These are phyloP conservation scores for Clitopilus hobsonii DNA, from an alignment of 768 basidiomycete species.

Conservation along the genomic window DNA sequence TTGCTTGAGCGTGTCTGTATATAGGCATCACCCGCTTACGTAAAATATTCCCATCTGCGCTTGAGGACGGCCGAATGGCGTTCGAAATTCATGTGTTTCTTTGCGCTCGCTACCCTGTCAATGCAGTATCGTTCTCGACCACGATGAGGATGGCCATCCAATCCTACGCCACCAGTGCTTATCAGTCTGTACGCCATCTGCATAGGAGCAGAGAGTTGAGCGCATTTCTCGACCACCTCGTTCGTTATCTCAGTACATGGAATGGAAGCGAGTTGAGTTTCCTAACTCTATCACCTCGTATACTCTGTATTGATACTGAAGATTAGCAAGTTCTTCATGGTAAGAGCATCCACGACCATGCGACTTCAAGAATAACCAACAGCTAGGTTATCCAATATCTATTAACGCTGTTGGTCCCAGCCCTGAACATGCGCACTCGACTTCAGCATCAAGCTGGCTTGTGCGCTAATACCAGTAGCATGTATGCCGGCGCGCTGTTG, in stretches of 20 bases:
- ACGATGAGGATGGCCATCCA: not conserved
- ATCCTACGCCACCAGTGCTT: not conserved
- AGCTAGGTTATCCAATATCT: conserved; percentile 70
- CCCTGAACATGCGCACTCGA: conserved; percentile 62
- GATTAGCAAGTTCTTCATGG: conserved; percentile 72
- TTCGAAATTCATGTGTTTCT: not conserved
- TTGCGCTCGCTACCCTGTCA: not conserved
- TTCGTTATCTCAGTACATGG: conserved; percentile 78
- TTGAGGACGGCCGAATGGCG: not conserved
- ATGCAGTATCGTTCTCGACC: not conserved
- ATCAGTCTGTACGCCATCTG: not conserved
- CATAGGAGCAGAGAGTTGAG: not conserved
- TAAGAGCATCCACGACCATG: conserved; percentile 19
- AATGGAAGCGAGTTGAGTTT: conserved; percentile 79
- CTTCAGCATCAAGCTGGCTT: conserved; percentile 64
- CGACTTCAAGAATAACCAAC: not conserved
- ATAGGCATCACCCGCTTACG: not conserved
- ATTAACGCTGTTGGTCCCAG: conserved; percentile 63
- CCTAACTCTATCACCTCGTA: conserved; percentile 1
- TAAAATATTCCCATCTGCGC: not conserved
- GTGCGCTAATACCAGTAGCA: conserved; percentile 47
- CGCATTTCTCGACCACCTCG: conserved; percentile 53
- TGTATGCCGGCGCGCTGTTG: conserved; percentile 43
- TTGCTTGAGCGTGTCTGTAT: not conserved
- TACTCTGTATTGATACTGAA: conserved; percentile 3